A percentile compares a stretch with the other conserved stretches of the same genome.
These are phyloP conservation scores for Phoenix roebelenii DNA, from an alignment of 176 grass and related monocot species.

Conservation along the genomic window DNA sequence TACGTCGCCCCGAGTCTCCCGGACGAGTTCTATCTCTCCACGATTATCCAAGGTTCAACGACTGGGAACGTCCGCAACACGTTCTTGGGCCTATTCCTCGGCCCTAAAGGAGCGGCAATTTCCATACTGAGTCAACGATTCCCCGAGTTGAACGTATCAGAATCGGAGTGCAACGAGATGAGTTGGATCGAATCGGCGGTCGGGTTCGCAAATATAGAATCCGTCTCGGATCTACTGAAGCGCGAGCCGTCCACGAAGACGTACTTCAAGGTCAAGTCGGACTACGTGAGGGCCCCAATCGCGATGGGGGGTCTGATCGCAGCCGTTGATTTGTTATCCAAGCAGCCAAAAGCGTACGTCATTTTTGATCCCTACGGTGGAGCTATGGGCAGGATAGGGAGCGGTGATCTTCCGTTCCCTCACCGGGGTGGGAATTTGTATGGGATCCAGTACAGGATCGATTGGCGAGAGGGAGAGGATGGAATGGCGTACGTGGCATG, in stretches of 20 bases:
- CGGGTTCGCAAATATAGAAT: slow-evolving; percentile 15
- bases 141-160: slow-evolving; percentile 29
- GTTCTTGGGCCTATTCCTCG: slow-evolving; percentile 35
- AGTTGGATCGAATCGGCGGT: slow-evolving; percentile 62
- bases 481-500: slow-evolving; percentile 20
- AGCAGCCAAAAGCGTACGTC: slow-evolving; percentile 17
- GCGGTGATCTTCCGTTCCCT: slow-evolving; percentile 29
- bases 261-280: slow-evolving; percentile 54
- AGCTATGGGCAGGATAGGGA: slow-evolving; percentile 28
- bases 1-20: slow-evolving; percentile 29
- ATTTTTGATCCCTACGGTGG: slow-evolving; percentile 58
- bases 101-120: slow-evolving; percentile 5
- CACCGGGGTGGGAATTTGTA: slow-evolving; percentile 41
- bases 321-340: slow-evolving; percentile 22
- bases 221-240: slow-evolving; percentile 8
- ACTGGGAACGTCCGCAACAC: slow-evolving; percentile 19
- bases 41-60: slow-evolving; percentile 7
- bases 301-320: not conserved
- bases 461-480: slow-evolving; percentile 4
- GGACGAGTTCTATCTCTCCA: slow-evolving; percentile 50
- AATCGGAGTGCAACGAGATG: slow-evolving; percentile 21
- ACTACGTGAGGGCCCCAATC: slow-evolving; percentile 38
- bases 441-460: slow-evolving; percentile 42
- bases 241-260: not conserved
- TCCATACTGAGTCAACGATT: slow-evolving; percentile 18